A percentile compares a stretch with the other conserved stretches of the same genome.
These are phyloP conservation scores for Porcisia hertigi DNA, from an alignment of 208 protist genomes.

Conservation along the genomic window DNA sequence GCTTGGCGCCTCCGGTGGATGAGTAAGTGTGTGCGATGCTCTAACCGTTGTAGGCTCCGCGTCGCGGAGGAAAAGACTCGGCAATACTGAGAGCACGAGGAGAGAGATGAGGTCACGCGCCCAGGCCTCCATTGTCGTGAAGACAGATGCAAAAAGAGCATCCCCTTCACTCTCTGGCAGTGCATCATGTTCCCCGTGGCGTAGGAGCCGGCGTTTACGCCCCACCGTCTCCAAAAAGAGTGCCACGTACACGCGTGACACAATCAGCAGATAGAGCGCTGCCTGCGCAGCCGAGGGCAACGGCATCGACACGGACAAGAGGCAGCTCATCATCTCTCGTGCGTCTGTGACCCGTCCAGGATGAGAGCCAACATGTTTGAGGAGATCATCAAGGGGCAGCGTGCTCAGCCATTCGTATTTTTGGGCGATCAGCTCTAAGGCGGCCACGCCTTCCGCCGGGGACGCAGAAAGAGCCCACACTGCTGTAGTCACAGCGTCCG, in stretches of 20 bases:
- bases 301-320: conserved; percentile 14
- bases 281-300: conserved; percentile 17
- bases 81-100: conserved; percentile 21
- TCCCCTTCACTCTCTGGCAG: too few relatives aligned
- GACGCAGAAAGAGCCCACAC: conserved; percentile 15
- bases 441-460: conserved; percentile 11
- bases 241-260: conserved; percentile 9
- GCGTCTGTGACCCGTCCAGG: not conserved
- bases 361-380: not conserved
- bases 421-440: conserved; percentile 1
- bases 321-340: conserved; percentile 24
- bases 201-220: conserved; percentile 4
- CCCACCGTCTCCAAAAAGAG: conserved; percentile 23
- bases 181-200: not conserved
- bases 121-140: conserved; percentile 46
- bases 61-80: conserved; percentile 23
- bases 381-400: not conserved
- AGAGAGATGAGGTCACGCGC: conserved; percentile 31
- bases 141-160: not conserved
- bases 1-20: not conserved
- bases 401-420: not conserved
- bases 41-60: conserved; percentile 19
- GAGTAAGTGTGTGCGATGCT: conserved; percentile 4
- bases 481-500: not conserved
- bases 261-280: conserved; percentile 16